phyloP scores from a whole-genome alignment of 805 yeast species.

The Saccharomycopsis lassenensis region DNA sequence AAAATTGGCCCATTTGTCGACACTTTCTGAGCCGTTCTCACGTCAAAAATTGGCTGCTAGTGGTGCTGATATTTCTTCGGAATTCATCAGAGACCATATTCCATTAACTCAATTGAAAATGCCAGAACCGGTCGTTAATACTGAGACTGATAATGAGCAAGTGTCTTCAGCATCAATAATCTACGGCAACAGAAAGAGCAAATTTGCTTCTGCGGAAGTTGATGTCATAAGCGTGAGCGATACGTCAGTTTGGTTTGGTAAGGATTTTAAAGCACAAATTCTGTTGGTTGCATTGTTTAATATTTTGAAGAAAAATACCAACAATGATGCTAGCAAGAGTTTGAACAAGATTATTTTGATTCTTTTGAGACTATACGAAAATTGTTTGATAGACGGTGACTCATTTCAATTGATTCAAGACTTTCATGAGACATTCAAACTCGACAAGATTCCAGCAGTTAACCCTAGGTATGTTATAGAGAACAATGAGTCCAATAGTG shows the following conservation, averaged over 20 bases:
- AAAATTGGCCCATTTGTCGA: constrained; percentile 56
- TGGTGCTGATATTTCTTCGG: constrained; percentile 26
- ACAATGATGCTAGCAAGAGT: constrained; percentile 34
- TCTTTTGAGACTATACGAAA: constrained; percentile 55
- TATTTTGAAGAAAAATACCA: constrained; percentile 49
- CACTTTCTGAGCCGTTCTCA: constrained; percentile 48
- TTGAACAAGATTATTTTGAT: constrained; percentile 57
- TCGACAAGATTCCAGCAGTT: constrained; percentile 48
- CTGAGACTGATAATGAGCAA: constrained; percentile 2
- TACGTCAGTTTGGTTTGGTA: constrained; percentile 72
- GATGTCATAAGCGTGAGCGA: constrained; percentile 61
- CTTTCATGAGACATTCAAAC: constrained; percentile 32
- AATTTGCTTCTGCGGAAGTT: constrained; percentile 19
- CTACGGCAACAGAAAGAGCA: constrained; percentile 8
- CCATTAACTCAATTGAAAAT: constrained; percentile 34
- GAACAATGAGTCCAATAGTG: constrained; percentile 42
- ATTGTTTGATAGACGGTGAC: constrained; percentile 59
- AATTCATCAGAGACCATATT: constrained; percentile 28
- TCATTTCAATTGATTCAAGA: constrained; percentile 56
- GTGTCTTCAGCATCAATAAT: too few relatives aligned
- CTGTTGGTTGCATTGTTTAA: constrained; percentile 80
- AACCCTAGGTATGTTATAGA: constrained; percentile 47
- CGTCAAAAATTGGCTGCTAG: too few relatives aligned
- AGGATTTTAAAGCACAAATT: constrained; percentile 84
- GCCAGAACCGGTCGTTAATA: not conserved